Base-by-base conservation (phyloP, 2,329 filamentous ascomycete species). In the Myriosclerotinia duriaeana region DNA sequence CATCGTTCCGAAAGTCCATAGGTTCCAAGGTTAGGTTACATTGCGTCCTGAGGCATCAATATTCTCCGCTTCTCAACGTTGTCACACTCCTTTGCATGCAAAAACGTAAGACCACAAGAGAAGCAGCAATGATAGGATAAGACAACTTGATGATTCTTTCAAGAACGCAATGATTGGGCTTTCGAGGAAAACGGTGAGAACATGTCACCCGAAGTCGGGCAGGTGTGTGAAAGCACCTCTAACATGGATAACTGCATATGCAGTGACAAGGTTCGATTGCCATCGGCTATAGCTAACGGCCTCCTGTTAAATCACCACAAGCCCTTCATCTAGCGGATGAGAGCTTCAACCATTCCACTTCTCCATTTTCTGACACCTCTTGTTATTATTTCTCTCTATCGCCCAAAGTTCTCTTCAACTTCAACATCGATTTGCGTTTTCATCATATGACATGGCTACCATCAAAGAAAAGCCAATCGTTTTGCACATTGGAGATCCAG, bases 401-500 rank as follows among this genome's bases (percentile, higher is more conserved):
- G 6, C 15, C 9, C n/a, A 1, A 15, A 50, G 34, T 50, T 15
- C 15, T 8, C 4, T 6, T n/a, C 22, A n/a, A 52, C 50, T 42
- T 52, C 36, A 38, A 34, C n/a, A 20, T 40, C n/a, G n/a, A 1
- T 22, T 40, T 65, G 12, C 12, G 3, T 40, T 52, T 7, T 34
- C 11, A 20, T 52, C 3, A 9, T 22, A 5, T 22, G 17, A 36
- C 3, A 66, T 64, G 59, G 20, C 59, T 44, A 44, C 38, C 12
- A 36, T 42, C 20, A 59, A 66, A 20, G 20, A 20, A 5, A 76
- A 74, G 46, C 74, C 72, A 3, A 73, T 74, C 38, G 71, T 77
- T 26, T 69, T 77, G 9, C 75, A 76, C 40, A 76, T 77, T 53
- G 75, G 75, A 4, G 74, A 77, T 59, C 73, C 75, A 5, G 71